Base-by-base conservation (phyloP, 2,329 filamentous ascomycete species). In the Hirsutella rhossiliensis region DNA sequence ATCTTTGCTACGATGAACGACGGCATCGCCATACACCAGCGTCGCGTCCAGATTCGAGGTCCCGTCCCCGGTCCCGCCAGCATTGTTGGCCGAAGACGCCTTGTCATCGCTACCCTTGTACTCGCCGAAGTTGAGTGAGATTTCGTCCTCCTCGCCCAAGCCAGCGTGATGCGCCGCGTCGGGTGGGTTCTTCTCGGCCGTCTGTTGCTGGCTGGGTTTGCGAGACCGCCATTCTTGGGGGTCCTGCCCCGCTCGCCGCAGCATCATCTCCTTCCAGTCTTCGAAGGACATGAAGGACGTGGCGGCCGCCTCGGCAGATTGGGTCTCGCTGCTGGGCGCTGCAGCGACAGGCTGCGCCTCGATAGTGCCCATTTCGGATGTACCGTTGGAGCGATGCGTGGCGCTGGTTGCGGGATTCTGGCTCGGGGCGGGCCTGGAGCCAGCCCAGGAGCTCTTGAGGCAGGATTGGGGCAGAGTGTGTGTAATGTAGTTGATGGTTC, bases 181-280 rank as follows among this genome's bases (percentile, higher is more conserved):
- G 19, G 77, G 72, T 42, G 74, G 75, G 40, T 71, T 65, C 50
- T 50, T 47, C 62, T 59, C 67, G 38, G 72, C 71, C 57, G 65
- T 56, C 60, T 66, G 50, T 58, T 67, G 56, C 59, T 75, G 63
- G 67, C 70, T 60, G 56, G 72, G 52, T 71, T 78, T 59, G 67
- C 84, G 58, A 74, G 73, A 62, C 74, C 80, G 63, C 74, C 86
- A 52, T 65, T 84, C 57, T 69, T 87, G 62, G 6, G 69, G 68
- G 43, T 78, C 73, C 57, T 96, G 90, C 12, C 87, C 90, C 4
- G 79, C 82, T 58, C 87, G 86, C 42, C 82, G 85, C 17, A 97
- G 68, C 66, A 94, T 95, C 69, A 89, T 84, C 56, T 84, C 87
- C 66, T 95, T 97, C 92, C 92, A 98, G 56, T 97, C 90, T 60